Conservation (phyloP, 78 protist genomes). For the Dictyostelium firmibasis region DNA sequence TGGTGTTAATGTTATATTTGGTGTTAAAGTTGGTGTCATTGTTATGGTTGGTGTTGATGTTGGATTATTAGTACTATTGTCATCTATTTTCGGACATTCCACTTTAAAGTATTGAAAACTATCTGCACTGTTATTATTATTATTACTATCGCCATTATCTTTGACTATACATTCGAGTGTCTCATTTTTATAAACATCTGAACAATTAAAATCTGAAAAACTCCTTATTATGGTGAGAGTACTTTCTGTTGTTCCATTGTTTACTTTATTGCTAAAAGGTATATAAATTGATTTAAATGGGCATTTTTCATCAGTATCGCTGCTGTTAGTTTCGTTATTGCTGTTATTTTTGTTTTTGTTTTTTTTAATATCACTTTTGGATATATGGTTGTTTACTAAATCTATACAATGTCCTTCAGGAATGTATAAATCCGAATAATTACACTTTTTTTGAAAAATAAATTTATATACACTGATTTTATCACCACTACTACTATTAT, state of each 20-base stretch:
- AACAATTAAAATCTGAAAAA: background rate
- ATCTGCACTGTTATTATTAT: background rate
- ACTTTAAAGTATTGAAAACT: background rate
- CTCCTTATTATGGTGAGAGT: background rate
- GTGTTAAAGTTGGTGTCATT: background rate
- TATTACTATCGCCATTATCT: background rate
- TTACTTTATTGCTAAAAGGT: background rate
- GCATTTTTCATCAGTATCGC: background rate
- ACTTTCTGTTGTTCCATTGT: background rate
- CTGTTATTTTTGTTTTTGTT: background rate
- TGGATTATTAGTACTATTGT: background rate
- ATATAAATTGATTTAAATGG: background rate
- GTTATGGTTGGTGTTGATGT: background rate
- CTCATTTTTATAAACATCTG: background rate
- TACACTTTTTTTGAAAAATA: background rate
- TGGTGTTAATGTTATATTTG: background rate
- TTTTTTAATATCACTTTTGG: background rate
- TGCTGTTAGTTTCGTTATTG: background rate
- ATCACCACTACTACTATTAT: background rate
- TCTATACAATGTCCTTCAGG: background rate
- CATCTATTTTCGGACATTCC: background rate
- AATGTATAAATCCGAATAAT: background rate
- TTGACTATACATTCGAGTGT: background rate
- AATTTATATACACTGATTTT: background rate
- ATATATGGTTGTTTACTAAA: background rate